Evolutionary conservation across 2,329 filamentous ascomycete species (phyloP).

Genomic region (Epichloe aotearoae): DNA sequence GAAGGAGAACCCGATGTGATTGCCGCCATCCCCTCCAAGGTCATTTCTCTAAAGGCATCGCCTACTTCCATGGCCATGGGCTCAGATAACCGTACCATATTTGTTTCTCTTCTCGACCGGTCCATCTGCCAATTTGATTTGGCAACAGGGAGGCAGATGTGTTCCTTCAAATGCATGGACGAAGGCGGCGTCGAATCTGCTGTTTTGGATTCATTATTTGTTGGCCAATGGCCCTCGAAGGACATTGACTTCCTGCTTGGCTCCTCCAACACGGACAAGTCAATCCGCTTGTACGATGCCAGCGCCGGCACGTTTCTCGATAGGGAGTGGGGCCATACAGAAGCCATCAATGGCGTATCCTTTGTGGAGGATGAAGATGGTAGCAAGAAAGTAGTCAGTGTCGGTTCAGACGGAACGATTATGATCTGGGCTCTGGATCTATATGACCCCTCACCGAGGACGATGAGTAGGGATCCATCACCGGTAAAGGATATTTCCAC

Average conservation of each 20-base stretch:
- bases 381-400: slow-evolving; percentile 51
- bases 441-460: slow-evolving; percentile 27
- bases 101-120: slow-evolving; percentile 47
- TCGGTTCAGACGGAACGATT: slow-evolving; percentile 67
- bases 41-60: slow-evolving; percentile 73
- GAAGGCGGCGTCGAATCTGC: slow-evolving; percentile 69
- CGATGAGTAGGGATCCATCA: slow-evolving; percentile 38
- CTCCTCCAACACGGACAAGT: slow-evolving; percentile 93
- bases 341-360: slow-evolving; percentile 77
- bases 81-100: slow-evolving; percentile 44
- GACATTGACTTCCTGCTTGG: slow-evolving; percentile 60
- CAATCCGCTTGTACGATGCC: slow-evolving; percentile 76
- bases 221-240: slow-evolving; percentile 40
- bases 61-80: slow-evolving; percentile 72
- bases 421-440: slow-evolving; percentile 61
- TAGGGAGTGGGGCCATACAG: slow-evolving; percentile 89
- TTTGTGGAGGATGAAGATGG: slow-evolving; percentile 49
- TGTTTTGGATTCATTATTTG: slow-evolving; percentile 64
- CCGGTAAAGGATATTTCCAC: slow-evolving; percentile 42
- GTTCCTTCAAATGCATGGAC: slow-evolving; percentile 73
- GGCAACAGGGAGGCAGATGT: slow-evolving; percentile 52
- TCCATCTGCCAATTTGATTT: slow-evolving; percentile 50
- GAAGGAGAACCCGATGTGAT: slow-evolving; percentile 50
- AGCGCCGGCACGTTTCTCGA: slow-evolving; percentile 66
- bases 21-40: slow-evolving; percentile 64